Base-by-base conservation (phyloP, 495 filamentous ascomycete species). In the Cercophora samala region DNA sequence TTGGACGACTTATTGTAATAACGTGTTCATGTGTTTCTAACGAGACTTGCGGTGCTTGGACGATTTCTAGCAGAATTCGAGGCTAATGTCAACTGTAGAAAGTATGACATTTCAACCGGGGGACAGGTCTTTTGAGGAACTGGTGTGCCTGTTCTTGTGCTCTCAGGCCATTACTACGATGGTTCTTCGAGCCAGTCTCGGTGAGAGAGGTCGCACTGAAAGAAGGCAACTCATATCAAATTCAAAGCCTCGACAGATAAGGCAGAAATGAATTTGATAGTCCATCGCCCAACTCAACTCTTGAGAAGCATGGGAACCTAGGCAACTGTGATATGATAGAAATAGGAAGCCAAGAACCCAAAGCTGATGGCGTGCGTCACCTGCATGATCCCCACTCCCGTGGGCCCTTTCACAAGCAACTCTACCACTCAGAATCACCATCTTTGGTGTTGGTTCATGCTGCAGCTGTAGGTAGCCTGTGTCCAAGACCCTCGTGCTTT, bases 351-450 rank as follows among this genome's bases (percentile, higher is more conserved):
- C 37, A 46, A 46, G 53, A 56, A 21, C 18, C 13, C 5, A 21
- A 21, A 23, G 53, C n/a, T 56, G 58, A 37, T 60, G 21, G 58
- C 58, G 58, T 60, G 58, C 58, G 58, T 60, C 58, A 60, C 58
- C 26, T 60, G 58, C 58, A 60, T 60, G 13, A 60, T 60, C 58
- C 29, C 58, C 58, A 60, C 58, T 32, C n/a, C 18, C 23, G 17
- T 17, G 58, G 26, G 18, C 23, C 26, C 58, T 60, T 26, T 56
- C n/a, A 1, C 4, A 23, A 18, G 37, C 37, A 46, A 46, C 37
- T 46, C 13, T 24, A 58, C 54, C 54, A 58, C 54, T 23, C 54
- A 58, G 3, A 3, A 17, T 8, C 54, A 58, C 15, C 19, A 58
- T 11, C 54, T 23, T 22, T 58, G 37, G 5, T 58, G 54, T 58